Base-by-base conservation (phyloP, 2,329 filamentous ascomycete genomes). In the Xylariomycetidae sp. region DNA sequence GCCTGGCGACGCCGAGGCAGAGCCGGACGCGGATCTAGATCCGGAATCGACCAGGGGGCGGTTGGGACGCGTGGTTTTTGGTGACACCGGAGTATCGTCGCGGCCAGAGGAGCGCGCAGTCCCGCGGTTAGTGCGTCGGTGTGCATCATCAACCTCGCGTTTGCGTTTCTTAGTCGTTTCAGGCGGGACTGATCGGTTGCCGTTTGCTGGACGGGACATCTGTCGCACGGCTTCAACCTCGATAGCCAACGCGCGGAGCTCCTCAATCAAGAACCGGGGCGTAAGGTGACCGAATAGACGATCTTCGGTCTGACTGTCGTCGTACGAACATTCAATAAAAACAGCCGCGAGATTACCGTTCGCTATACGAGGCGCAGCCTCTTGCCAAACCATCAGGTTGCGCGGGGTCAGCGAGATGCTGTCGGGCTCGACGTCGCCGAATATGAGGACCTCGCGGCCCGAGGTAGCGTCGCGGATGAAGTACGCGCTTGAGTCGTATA, bases 311-410 rank as follows among this genome's bases (percentile, higher is more conserved):
- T 88, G 82, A 6, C 76, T 75, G 56, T 95, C 82, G 40, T 87
- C 84, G 57, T 90, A 98, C 41, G 86, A 94, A 59, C 90, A 96
- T 65, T 98, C 92, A 48, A 98, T 93, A 53, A 96, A 90, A 10
- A 98, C 83, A 9, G 82, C 90, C 0, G 71, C 74, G 1, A 98
- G 70, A 4, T 72, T 68, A 2, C 86, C 85, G 0, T 70, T 63
- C 0, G 70, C 82, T 17, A 98, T 79, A 54, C 93, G 95, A 7
- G 82, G 82, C 0, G 89, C 90, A 0, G 90, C 90, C 51, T 92
- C 85, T 44, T 77, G 73, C 92, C 92, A 98, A 10, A 98, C 78
- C 10, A 70, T 67, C n/a, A 72, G 64, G 45, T 92, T 96, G 16
- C 89, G 79, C 1, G 90, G 88, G 2, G 76, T 82, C 2, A 90